Conservation (phyloP, 169 alveolate species). For the Plasmodium relictum region DNA sequence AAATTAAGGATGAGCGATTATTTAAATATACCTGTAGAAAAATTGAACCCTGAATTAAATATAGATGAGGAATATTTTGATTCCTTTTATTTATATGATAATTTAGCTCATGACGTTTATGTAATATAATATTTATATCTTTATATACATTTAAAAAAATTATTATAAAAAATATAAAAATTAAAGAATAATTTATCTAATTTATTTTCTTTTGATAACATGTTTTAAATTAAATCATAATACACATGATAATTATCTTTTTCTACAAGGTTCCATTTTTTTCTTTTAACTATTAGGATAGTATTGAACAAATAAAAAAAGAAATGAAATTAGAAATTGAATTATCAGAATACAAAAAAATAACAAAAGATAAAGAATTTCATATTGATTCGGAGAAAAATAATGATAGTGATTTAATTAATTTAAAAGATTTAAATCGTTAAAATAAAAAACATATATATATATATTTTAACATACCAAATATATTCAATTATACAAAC, state of each 20-base stretch:
- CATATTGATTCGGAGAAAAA: not conserved
- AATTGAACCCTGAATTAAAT: slow-evolving; percentile 20
- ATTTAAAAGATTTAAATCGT: slow-evolving; percentile 23
- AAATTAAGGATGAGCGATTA: slow-evolving; percentile 34
- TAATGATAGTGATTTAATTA: not conserved
- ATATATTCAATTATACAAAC: not conserved
- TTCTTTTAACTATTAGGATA: slow-evolving; percentile 35
- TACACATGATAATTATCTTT: too few species aligned
- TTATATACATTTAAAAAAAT: not conserved
- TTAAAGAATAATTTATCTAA: too few species aligned
- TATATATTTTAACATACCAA: not conserved
- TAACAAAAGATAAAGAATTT: not conserved
- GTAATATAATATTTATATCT: slow-evolving; percentile 5
- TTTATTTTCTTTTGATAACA: too few species aligned
- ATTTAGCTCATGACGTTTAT: slow-evolving; percentile 71
- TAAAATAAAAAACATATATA: not conserved
- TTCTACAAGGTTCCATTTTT: too few species aligned
- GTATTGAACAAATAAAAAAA: slow-evolving; percentile 65
- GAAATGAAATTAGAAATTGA: slow-evolving; percentile 38
- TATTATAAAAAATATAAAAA: too few species aligned
- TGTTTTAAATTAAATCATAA: too few species aligned
- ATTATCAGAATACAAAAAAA: not conserved
- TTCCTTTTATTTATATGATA: slow-evolving; percentile 49
- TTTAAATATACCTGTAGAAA: slow-evolving; percentile 52
- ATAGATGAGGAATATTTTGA: slow-evolving; percentile 26